Evolutionary conservation across 2,329 filamentous ascomycete species (phyloP).

Genomic region (Lachnellula willkommii): DNA sequence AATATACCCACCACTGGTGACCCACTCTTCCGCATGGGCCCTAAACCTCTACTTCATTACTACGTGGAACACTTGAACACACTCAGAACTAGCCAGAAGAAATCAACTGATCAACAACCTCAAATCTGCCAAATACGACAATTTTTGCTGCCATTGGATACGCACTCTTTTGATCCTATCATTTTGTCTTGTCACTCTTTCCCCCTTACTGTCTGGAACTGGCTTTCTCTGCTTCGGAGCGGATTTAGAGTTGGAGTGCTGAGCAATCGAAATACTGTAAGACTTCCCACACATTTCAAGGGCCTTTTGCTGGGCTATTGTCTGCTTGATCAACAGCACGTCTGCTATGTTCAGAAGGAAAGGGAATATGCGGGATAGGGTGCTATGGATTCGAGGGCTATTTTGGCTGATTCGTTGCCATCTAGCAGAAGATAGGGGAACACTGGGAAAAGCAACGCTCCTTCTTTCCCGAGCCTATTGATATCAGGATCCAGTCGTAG

Average conservation of each 20-base stretch:
- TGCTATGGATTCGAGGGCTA: constrained; percentile 1
- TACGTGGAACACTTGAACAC: background rate
- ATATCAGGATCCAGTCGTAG: background rate
- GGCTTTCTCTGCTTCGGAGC: background rate
- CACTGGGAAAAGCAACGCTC: constrained; percentile 13
- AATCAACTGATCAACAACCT: background rate
- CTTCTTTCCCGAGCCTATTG: constrained; percentile 1
- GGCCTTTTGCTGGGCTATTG: background rate
- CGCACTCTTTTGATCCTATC: background rate
- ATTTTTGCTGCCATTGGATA: background rate
- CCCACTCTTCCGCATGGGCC: too few relatives aligned
- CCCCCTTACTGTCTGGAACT: background rate
- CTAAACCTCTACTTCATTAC: too few relatives aligned
- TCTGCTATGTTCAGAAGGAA: background rate
- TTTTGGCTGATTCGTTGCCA: constrained; percentile 21
- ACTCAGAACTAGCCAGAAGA: background rate
- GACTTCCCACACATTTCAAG: background rate
- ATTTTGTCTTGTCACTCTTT: background rate
- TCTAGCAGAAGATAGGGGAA: constrained; percentile 22
- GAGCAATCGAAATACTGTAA: constrained; percentile 21
- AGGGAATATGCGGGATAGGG: background rate
- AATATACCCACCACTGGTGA: too few relatives aligned
- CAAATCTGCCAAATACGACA: background rate
- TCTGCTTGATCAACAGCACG: background rate
- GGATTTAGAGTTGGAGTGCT: constrained; percentile 2